phyloP scores from a whole-genome alignment of 2,329 filamentous ascomycete genomes.

The Fusarium proliferatum region DNA sequence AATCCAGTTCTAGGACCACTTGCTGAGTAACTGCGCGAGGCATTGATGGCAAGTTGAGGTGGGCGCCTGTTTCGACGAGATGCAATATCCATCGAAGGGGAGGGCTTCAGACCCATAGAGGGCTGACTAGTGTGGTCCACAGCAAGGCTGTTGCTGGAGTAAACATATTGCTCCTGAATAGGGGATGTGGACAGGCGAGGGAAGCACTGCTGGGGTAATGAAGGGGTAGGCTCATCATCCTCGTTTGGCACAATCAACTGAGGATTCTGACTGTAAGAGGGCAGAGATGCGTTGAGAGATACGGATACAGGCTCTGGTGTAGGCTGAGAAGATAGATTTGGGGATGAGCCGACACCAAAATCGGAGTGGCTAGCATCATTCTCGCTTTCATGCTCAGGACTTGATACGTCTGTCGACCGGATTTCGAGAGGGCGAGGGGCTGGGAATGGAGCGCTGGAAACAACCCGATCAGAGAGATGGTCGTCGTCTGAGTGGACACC shows the following conservation, averaged over 20 bases:
- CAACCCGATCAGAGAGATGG: constrained; percentile 52
- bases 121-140: constrained; percentile 31
- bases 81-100: constrained; percentile 65
- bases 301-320: constrained; percentile 34
- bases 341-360: constrained; percentile 38
- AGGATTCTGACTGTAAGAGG: constrained; percentile 38
- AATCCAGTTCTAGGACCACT: constrained; percentile 59
- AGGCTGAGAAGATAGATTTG: constrained; percentile 31
- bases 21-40: constrained; percentile 57
- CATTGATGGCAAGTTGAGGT: constrained; percentile 59
- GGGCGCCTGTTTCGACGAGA: constrained; percentile 60
- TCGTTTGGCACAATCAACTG: constrained; percentile 39
- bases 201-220: constrained; percentile 40
- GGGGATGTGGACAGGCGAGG: constrained; percentile 34
- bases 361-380: constrained; percentile 44
- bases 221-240: constrained; percentile 40
- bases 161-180: constrained; percentile 33
- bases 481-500: constrained; percentile 45
- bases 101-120: constrained; percentile 56
- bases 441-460: constrained; percentile 56
- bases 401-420: constrained; percentile 20
- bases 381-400: constrained; percentile 44
- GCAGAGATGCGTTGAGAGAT: constrained; percentile 18
- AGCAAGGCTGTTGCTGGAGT: constrained; percentile 29
- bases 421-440: constrained; percentile 39